These are phyloP conservation scores for Hawksworthiomyces lignivorus DNA, from an alignment of 2,329 filamentous ascomycete species.

Conservation along the genomic window DNA sequence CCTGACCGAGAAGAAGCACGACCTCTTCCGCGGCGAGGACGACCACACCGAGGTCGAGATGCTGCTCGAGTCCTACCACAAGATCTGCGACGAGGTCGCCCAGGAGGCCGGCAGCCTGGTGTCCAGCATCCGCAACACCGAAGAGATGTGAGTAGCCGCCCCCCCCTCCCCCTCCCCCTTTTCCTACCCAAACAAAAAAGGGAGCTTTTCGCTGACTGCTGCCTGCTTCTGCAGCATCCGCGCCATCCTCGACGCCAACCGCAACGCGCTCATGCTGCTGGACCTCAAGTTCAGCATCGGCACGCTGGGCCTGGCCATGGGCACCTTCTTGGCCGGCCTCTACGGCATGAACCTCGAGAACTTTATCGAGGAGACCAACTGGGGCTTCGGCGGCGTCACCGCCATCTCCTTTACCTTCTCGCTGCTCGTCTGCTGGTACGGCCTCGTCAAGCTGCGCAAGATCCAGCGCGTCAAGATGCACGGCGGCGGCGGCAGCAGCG, in stretches of 20 bases:
- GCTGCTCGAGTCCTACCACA: constrained; percentile 93
- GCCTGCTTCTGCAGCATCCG: constrained; percentile 56
- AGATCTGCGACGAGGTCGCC: constrained; percentile 95
- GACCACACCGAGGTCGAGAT: constrained; percentile 97
- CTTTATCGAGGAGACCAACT: constrained; percentile 89
- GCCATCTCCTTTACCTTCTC: constrained; percentile 64
- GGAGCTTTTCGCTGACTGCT: neutral
- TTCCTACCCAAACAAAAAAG: no score
- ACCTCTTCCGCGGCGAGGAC: constrained; percentile 64
- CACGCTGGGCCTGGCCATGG: constrained; percentile 87
- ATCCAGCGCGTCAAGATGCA: constrained; percentile 27
- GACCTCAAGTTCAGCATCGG: constrained; percentile 95
- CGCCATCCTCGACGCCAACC: constrained; percentile 94
- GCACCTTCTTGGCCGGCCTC: constrained; percentile 94
- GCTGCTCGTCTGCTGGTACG: constrained; percentile 72
- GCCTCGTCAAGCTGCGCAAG: constrained; percentile 72
- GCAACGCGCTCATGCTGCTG: constrained; percentile 94
- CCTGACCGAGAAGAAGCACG: constrained; percentile 75
- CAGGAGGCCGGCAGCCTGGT: constrained; percentile 91
- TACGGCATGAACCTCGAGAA: constrained; percentile 99
- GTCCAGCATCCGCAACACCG: constrained; percentile 91
- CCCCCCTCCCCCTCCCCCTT: neutral
- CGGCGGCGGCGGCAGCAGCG: constrained; percentile 10
- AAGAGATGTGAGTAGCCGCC: constrained; percentile 73
- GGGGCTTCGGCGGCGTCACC: constrained; percentile 75